Conservation (phyloP, 2,329 filamentous ascomycete species). For the Sporothrix humicola region DNA sequence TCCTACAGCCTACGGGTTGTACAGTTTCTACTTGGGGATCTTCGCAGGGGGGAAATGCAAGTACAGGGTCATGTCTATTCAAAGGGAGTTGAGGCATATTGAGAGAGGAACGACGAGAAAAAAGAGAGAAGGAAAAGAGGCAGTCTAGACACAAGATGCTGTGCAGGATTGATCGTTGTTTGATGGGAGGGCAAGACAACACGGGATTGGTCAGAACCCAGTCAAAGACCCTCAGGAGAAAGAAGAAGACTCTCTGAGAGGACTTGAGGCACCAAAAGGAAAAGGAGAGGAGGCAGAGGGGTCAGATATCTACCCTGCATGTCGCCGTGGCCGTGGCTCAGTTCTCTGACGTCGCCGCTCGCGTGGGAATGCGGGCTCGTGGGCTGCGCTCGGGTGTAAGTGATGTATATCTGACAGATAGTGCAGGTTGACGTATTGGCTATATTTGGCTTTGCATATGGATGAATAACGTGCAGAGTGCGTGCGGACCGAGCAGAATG, state of each 20-base stretch:
- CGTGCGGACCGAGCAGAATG: background rate
- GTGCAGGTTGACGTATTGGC: conserved; percentile 17
- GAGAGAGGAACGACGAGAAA: background rate
- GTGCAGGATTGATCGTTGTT: conserved; percentile 42
- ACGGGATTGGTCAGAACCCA: conserved; percentile 41
- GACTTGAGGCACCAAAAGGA: too few relatives aligned
- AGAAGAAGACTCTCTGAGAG: background rate
- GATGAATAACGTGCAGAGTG: conserved; percentile 10
- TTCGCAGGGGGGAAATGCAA: conserved; percentile 2
- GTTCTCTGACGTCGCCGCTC: conserved; percentile 16
- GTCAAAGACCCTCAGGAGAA: conserved; percentile 6
- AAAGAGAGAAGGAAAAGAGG: too few relatives aligned
- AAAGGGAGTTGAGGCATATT: background rate
- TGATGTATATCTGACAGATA: conserved; percentile 17
- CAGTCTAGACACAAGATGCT: conserved; percentile 22
- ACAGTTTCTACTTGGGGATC: conserved; percentile 18
- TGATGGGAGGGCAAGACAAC: conserved; percentile 41
- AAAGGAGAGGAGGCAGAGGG: background rate
- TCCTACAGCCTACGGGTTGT: background rate
- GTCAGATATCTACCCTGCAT: too few relatives aligned
- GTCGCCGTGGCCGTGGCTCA: background rate
- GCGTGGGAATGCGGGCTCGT: conserved; percentile 17
- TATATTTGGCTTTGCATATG: background rate
- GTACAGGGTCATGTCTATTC: background rate
- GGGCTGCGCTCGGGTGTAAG: conserved; percentile 25